Conservation (phyloP, 2,329 filamentous ascomycete species). For the Aspergillus niger region DNA sequence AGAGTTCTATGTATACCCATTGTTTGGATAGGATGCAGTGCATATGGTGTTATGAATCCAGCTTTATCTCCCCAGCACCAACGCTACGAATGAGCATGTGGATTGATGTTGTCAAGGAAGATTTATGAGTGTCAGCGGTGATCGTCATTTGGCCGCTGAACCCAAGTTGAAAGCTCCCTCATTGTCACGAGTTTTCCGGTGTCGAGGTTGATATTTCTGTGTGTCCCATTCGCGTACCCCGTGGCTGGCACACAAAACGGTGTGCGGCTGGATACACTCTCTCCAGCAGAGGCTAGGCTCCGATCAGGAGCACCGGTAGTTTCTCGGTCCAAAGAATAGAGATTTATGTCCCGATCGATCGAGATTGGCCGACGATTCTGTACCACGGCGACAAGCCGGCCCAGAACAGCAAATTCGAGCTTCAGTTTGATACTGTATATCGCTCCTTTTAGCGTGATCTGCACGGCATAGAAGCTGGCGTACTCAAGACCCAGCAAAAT, state of each 20-base stretch:
- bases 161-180: slow-evolving; percentile 27
- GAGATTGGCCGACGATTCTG: slow-evolving; percentile 29
- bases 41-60: neutral
- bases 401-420: slow-evolving; percentile 59
- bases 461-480: slow-evolving; percentile 43
- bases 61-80: neutral
- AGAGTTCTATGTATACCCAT: neutral
- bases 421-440: slow-evolving; percentile 48
- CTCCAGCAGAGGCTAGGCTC: slow-evolving; percentile 22
- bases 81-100: neutral
- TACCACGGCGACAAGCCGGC: slow-evolving; percentile 47
- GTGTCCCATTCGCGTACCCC: neutral
- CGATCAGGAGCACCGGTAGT: slow-evolving; percentile 16
- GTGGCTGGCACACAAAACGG: neutral
- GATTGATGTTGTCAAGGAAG: neutral
- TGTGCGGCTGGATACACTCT: neutral
- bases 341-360: neutral
- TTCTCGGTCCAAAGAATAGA: neutral
- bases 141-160: slow-evolving; percentile 15
- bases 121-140: neutral
- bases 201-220: slow-evolving; percentile 15
- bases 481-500: slow-evolving; percentile 45
- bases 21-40: neutral
- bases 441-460: slow-evolving; percentile 46
- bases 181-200: slow-evolving; percentile 25